Base-by-base conservation (phyloP, 495 filamentous ascomycete genomes). In the Friedmanniomyces simplex region DNA sequence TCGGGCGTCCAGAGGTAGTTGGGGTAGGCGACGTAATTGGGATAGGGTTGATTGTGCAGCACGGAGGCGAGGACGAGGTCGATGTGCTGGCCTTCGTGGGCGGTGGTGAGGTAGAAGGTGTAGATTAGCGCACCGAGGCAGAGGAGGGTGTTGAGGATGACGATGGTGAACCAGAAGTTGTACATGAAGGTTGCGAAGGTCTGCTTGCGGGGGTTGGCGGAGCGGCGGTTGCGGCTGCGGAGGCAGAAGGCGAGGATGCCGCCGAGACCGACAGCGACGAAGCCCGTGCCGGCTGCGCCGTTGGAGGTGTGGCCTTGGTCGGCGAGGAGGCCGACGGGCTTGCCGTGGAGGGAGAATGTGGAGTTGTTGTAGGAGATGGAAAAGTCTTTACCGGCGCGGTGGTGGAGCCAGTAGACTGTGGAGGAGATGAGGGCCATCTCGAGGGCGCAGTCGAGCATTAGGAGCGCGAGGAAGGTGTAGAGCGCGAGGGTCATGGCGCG, bases 1-100 rank as follows among this genome's bases (percentile, higher is more conserved):
- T 77, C 75, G 16, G 79, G 78, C 21, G 79, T 79, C 79, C 79
- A 82, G 1, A 58, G 49, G 20, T 72, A 63, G 30, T 65, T 50
- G 1, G 75, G 70, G 59, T 82, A 82, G n/a, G 63, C 46, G 18
- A 67, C 63, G 18, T 66, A 52, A 20, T 55, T 48, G 16, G 60
- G 60, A 25, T 59, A 59, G 16, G 55, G 50, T 2, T 50, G 2
- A 24, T 63, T 63, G 37, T 55, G 3, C 10, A 63, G 56, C n/a
- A 14, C 24, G 3, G 50, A 28, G 6, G 60, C 60, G 24, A 59
- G 10, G 14, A 10, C 10, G 20, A 59, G 10, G 24, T 63, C 28
- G 46, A 63, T 63, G 22, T 21, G 11, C 36, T 63, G 60, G n/a
- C 45, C 42, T 12, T 25, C 34, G 28, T 63, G 51, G 13, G 11